Conservation (phyloP, 2,329 filamentous ascomycete genomes). For the Kalmusia sp. region DNA sequence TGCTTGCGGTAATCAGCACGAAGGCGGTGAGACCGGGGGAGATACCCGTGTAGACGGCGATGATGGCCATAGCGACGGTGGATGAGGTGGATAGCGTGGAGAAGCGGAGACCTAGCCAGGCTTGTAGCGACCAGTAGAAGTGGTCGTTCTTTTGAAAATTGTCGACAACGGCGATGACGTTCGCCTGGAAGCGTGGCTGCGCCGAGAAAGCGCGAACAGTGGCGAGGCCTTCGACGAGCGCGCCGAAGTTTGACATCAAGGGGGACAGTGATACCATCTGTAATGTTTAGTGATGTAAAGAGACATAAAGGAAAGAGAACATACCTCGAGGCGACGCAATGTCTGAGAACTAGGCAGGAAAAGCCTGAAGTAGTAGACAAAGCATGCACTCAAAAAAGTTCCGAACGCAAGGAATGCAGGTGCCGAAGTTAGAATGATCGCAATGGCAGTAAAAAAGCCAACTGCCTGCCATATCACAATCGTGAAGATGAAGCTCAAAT, state of each 20-base stretch:
- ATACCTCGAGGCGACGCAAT: conserved; percentile 75
- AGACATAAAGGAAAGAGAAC: background rate
- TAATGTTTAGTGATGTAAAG: conserved; percentile 11
- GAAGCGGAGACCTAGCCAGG: conserved; percentile 84
- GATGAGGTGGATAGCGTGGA: conserved; percentile 74
- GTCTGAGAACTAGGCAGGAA: conserved; percentile 87
- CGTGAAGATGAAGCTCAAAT: conserved; percentile 78
- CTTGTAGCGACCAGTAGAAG: conserved; percentile 88
- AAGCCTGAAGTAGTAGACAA: conserved; percentile 75
- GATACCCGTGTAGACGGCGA: conserved; percentile 77
- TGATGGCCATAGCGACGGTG: conserved; percentile 74
- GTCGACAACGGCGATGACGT: conserved; percentile 82
- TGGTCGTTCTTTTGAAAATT: conserved; percentile 95
- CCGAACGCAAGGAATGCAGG: conserved; percentile 79
- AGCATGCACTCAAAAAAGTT: conserved; percentile 68
- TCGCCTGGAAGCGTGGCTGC: conserved; percentile 78
- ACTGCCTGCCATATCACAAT: conserved; percentile 74
- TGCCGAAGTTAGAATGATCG: conserved; percentile 81
- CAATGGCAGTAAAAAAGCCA: conserved; percentile 73
- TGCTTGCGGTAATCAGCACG: conserved; percentile 74
- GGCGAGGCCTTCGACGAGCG: conserved; percentile 82
- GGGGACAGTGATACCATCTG: conserved; percentile 85
- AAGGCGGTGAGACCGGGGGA: conserved; percentile 84
- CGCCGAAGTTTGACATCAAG: conserved; percentile 90
- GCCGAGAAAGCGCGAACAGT: conserved; percentile 86